Base-by-base conservation (phyloP, 2,329 filamentous ascomycete species). In the Penicillium hordei region DNA sequence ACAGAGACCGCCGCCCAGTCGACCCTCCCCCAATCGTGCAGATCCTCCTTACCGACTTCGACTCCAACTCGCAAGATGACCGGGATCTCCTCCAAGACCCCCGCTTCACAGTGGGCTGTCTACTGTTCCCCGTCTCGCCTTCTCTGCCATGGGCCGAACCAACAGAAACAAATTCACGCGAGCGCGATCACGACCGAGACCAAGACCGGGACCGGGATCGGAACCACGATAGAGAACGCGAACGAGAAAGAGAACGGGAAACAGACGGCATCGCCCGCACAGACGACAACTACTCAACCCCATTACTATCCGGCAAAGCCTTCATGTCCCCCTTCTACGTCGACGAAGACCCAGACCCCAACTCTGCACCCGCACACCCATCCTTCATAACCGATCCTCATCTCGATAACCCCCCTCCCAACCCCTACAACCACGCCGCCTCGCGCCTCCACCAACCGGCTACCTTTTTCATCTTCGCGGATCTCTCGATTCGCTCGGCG, bases 11-110 rank as follows among this genome's bases (percentile, higher is more conserved):
- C 50, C 76, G 78, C 45, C 72, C 77, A 5, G 72, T 81, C 31
- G 78, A 81, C 58, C 79, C 79, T 17, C 76, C 78, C 21, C 78
- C 78, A 19, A 78, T 81, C 42, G 63, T 81, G 21, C 79, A 80
- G 58, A 69, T 81, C 52, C 71, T 79, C 34, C 67, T 81, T 17
- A 69, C 68, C 31, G 75, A 80, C 56, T 81, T 79, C 55, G 72
- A 80, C 57, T 66, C 75, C 2, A 59, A 63, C 3, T 75, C 71
- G 2, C 54, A 71, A 33, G 66, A 70, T 10, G 78, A 81, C 60
- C 59, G 69, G 17, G 68, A 70, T 6, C 71, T 74, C 23, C 66
- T 79, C n/a, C 69, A 72, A 63, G 71, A 76, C 54, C 71, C 70
- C 4, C 70, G 73, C 21, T 77, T 76, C 52, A 71, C 78, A 31